Conservation (phyloP, 139 green algal genomes). For the Coelastrella sp. region DNA sequence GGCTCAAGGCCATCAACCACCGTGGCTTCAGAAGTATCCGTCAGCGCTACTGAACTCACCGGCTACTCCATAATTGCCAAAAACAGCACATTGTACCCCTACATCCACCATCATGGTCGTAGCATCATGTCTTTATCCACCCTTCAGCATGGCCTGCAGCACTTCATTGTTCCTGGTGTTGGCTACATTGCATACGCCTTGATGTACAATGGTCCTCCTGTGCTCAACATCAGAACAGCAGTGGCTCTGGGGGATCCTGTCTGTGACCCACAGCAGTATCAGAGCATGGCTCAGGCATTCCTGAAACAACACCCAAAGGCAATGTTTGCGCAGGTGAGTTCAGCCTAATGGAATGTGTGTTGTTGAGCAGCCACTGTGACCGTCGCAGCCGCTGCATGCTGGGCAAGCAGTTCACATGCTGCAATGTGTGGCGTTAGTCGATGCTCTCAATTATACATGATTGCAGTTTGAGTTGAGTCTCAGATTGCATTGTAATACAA, state of each 20-base stretch:
- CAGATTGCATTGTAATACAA: no score
- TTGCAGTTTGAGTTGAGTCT: no score
- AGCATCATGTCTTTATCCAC: slow-evolving; percentile 12
- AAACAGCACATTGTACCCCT: not conserved
- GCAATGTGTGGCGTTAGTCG: no score
- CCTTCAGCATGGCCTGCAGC: slow-evolving; percentile 5
- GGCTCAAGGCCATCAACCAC: no score
- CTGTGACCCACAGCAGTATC: slow-evolving; percentile 10
- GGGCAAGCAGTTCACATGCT: not conserved
- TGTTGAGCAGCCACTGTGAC: not conserved
- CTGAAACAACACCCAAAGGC: slow-evolving; percentile 15
- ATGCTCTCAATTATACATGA: no score
- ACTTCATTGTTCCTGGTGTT: slow-evolving; percentile 22
- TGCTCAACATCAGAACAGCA: not conserved
- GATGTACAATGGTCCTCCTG: not conserved
- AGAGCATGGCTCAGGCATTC: not conserved
- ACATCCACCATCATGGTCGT: slow-evolving; percentile 13
- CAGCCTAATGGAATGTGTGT: no score
- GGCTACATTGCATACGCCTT: slow-evolving; percentile 38
- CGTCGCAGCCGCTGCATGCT: not conserved
- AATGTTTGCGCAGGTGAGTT: slow-evolving; percentile 42
- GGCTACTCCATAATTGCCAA: no score
- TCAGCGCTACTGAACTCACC: no score
- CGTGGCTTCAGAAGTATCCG: no score
- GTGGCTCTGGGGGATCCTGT: slow-evolving; percentile 31